These are phyloP conservation scores for Rhodofomes roseus DNA, from an alignment of 1,284 basidiomycete genomes.

Conservation along the genomic window DNA sequence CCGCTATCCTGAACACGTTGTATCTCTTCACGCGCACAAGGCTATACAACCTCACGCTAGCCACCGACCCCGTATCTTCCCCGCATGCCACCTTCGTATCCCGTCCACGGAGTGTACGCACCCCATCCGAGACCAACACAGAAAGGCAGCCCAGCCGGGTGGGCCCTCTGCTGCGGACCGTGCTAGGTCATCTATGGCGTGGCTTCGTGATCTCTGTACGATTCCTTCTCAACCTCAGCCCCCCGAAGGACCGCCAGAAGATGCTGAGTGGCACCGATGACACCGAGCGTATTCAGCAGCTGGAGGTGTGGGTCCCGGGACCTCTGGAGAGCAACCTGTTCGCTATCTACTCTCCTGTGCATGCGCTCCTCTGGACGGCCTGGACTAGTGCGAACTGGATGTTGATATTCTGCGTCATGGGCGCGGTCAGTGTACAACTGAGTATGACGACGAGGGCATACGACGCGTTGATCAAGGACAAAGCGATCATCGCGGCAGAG, in stretches of 20 bases:
- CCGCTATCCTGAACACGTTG: conserved; percentile 52
- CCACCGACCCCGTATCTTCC: conserved; percentile 60
- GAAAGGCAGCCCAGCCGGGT: conserved; percentile 39
- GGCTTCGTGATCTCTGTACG: conserved; percentile 52
- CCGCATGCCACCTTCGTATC: conserved; percentile 63
- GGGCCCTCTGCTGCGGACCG: conserved; percentile 19
- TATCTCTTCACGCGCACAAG: conserved; percentile 65
- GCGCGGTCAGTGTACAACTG: conserved; percentile 51
- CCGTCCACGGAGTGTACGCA: conserved; percentile 28
- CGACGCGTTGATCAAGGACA: conserved; percentile 68
- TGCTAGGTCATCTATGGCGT: conserved; percentile 41
- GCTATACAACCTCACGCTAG: conserved; percentile 61
- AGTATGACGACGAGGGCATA: conserved; percentile 53
- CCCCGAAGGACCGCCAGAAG: conserved; percentile 40
- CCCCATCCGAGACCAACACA: conserved; percentile 12
- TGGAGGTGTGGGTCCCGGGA: conserved; percentile 77
- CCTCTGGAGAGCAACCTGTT: conserved; percentile 68
- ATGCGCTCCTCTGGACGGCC: conserved; percentile 69
- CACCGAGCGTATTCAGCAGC: conserved; percentile 52
- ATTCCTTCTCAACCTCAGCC: conserved; percentile 63
- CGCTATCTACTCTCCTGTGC: conserved; percentile 73
- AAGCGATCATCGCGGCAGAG: conserved; percentile 70
- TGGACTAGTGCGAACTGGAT: conserved; percentile 74
- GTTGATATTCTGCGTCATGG: conserved; percentile 62
- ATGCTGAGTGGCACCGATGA: conserved; percentile 28